Evolutionary conservation across 805 yeast species (phyloP).

Genomic region (Zygotorulaspora danielsina): DNA sequence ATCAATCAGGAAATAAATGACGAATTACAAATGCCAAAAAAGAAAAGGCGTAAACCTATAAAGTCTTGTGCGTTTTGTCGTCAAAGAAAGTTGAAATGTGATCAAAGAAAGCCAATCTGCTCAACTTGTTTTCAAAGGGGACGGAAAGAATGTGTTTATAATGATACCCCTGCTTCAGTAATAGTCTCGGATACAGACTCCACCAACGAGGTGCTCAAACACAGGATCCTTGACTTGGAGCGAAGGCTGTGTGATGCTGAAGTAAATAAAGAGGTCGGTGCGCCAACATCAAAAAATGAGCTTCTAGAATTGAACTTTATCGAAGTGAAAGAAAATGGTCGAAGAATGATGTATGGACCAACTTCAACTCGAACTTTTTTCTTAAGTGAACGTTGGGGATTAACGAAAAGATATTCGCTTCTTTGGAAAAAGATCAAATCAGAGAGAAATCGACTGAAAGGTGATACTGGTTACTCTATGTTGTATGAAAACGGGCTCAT

Average conservation of each 20-base stretch:
- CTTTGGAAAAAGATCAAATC: slow-evolving; percentile 27
- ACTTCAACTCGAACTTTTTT: slow-evolving; percentile 27
- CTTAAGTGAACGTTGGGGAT: slow-evolving; percentile 15
- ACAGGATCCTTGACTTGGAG: slow-evolving; percentile 10
- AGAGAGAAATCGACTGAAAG: slow-evolving; percentile 27
- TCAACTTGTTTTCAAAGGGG: slow-evolving; percentile 25
- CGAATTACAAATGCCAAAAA: too few species aligned
- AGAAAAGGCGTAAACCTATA: slow-evolving; percentile 24
- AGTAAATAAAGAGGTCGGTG: too few species aligned
- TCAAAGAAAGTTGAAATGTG: slow-evolving; percentile 30
- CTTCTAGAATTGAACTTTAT: slow-evolving; percentile 14
- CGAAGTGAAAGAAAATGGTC: slow-evolving; percentile 22
- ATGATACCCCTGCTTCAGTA: slow-evolving; percentile 3
- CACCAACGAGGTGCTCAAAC: too few species aligned
- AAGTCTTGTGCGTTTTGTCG: slow-evolving; percentile 32
- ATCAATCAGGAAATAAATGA: neutral
- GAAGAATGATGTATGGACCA: slow-evolving; percentile 30
- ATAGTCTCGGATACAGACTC: too few species aligned
- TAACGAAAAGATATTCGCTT: slow-evolving; percentile 18
- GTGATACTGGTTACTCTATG: slow-evolving; percentile 13
- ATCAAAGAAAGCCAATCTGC: slow-evolving; percentile 28
- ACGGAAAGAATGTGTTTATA: slow-evolving; percentile 20
- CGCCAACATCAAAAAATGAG: slow-evolving; percentile 15
- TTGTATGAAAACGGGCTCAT: slow-evolving; percentile 20
- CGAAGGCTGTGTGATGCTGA: slow-evolving; percentile 5